Evolutionary conservation across 441 rosid species (phyloP).

Genomic region (Biscutella laevigata): DNA sequence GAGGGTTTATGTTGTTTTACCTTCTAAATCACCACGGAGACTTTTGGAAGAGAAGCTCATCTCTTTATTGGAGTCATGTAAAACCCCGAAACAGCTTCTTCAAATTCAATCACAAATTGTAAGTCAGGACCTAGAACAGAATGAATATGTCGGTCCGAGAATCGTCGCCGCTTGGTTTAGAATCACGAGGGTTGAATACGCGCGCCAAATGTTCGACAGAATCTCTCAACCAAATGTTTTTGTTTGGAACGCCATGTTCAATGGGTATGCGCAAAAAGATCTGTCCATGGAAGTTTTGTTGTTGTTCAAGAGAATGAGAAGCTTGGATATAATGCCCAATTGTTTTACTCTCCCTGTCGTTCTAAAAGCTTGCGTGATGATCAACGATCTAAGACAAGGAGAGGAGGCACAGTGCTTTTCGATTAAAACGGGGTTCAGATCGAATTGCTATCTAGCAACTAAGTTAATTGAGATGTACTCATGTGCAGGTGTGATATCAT

Average conservation of each 20-base stretch:
- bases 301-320: conserved; percentile 40
- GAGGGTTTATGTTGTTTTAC: conserved; percentile 17
- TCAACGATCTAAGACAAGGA: conserved; percentile 39
- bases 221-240: conserved; percentile 36
- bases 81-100: conserved; percentile 37
- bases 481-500: conserved; percentile 26
- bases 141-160: conserved; percentile 40
- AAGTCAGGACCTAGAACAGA: conserved; percentile 30
- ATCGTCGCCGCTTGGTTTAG: conserved; percentile 20
- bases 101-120: conserved; percentile 49
- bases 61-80: conserved; percentile 47
- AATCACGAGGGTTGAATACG: conserved; percentile 29
- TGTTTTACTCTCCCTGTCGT: conserved; percentile 53
- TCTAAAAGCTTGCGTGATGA: conserved; percentile 42
- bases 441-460: conserved; percentile 40
- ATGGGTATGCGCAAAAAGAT: conserved; percentile 35
- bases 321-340: conserved; percentile 35
- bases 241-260: conserved; percentile 56
- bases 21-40: conserved; percentile 28
- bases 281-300: conserved; percentile 29
- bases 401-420: conserved; percentile 45
- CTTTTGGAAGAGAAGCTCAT: conserved; percentile 43
- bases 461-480: conserved; percentile 60
- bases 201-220: conserved; percentile 54
- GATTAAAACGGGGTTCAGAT: conserved; percentile 45